These are phyloP conservation scores for Porcisia deanei DNA, from an alignment of 208 protist genomes.

Conservation along the genomic window DNA sequence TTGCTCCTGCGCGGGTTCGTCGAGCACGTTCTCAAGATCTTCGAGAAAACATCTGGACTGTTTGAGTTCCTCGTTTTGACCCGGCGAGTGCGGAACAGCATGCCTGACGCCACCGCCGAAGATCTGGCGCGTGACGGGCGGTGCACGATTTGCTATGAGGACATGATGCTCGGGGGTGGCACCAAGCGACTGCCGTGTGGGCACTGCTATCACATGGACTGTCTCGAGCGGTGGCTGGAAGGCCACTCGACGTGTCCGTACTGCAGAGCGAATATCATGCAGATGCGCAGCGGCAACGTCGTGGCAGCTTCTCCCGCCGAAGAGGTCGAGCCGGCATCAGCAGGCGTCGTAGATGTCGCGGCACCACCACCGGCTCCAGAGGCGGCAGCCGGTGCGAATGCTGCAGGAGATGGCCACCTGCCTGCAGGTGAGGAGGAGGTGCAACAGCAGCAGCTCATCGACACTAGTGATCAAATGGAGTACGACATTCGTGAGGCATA, in stretches of 20 bases:
- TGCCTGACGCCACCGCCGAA: conserved; percentile 47
- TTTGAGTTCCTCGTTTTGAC: conserved; percentile 46
- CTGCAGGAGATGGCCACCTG: neutral
- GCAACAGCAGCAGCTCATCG: neutral
- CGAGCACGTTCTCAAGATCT: conserved; percentile 32
- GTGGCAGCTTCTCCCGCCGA: neutral
- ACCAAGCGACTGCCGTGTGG: conserved; percentile 78
- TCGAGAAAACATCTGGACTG: conserved; percentile 38
- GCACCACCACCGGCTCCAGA: neutral
- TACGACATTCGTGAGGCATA: conserved; percentile 36
- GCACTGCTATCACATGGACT: conserved; percentile 85
- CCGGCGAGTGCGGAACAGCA: conserved; percentile 30
- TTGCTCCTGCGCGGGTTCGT: conserved; percentile 54
- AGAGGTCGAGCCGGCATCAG: conserved; percentile 2
- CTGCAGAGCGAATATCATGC: conserved; percentile 68
- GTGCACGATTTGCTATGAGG: conserved; percentile 89
- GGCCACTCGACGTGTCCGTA: conserved; percentile 82
- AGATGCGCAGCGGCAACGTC: conserved; percentile 13
- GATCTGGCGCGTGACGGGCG: conserved; percentile 59
- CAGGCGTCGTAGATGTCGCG: conserved; percentile 2
- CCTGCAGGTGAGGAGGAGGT: neutral
- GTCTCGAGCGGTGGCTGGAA: conserved; percentile 80
- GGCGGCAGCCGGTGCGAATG: neutral
- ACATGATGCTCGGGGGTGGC: conserved; percentile 48
- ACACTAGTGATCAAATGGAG: conserved; percentile 3